Percentiles rank a stretch among this genome's conserved stretches.
phyloP scores from a whole-genome alignment of 305 asterid genomes.

The Ajuga reptans region DNA sequence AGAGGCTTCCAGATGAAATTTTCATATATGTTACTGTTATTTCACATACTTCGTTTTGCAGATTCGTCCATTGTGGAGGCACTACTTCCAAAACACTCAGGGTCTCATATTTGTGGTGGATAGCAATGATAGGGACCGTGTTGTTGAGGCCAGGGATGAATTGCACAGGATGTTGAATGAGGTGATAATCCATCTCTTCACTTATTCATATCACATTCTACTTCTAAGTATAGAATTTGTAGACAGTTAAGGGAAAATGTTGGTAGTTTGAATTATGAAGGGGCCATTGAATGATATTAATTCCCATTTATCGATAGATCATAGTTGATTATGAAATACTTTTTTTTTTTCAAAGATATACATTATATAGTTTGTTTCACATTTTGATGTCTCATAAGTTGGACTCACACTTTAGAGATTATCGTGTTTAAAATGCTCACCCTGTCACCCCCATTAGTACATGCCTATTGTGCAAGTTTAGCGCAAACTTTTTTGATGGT shows the following conservation, averaged over 20 bases:
- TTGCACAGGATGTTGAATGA: slow-evolving; percentile 78
- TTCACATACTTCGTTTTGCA: slow-evolving; percentile 19
- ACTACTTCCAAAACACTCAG: slow-evolving; percentile 76
- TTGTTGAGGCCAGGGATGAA: slow-evolving; percentile 76
- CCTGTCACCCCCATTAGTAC: background rate
- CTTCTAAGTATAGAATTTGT: background rate
- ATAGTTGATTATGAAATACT: background rate
- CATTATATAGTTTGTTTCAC: background rate
- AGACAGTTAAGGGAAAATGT: background rate
- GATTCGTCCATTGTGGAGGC: slow-evolving; percentile 91
- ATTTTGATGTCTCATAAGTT: background rate
- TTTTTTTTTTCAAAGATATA: background rate
- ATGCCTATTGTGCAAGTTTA: background rate
- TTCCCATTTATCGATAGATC: background rate
- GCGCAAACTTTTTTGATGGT: background rate
- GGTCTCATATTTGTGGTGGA: slow-evolving; percentile 76
- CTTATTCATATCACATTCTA: background rate
- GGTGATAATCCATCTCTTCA: slow-evolving; percentile 27
- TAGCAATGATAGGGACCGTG: slow-evolving; percentile 71
- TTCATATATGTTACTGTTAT: background rate
- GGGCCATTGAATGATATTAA: background rate
- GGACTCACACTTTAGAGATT: background rate
- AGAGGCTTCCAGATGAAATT: background rate
- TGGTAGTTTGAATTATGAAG: background rate
- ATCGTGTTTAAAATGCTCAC: too few relatives aligned